Base-by-base conservation (phyloP, 169 alveolate species). In the Plasmodium ovale region DNA sequence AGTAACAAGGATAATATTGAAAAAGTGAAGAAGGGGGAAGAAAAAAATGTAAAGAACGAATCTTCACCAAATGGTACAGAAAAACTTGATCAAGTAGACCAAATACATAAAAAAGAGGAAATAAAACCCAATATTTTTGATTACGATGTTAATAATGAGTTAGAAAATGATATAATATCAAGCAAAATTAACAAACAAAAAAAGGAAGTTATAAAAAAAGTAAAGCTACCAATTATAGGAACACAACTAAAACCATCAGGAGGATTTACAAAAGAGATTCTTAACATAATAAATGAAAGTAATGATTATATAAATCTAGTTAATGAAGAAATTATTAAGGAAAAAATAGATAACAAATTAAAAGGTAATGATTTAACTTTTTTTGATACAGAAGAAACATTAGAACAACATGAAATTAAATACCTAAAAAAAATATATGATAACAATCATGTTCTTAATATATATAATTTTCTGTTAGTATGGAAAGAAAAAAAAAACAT, bases 221-320 rank as follows among this genome's bases (percentile, higher is more conserved):
- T 64, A 10, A 62, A 79, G 53, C 31, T 79, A 33, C 89, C 89
- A 12, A 79, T 79, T 6, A 64, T 79, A 64, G 89, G 89, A 49
- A 79, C 89, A 19, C 89, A 79, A 39, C 58, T 79, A 31, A 79
- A 79, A 64, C 89, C 89, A 19, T 79, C 89, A 16, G 89, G 89
- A 5, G 89, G 89, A 19, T 79, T 79, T 54, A 49, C 89, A 49
- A 79, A 79, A 56, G 88, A 74, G 53, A 74, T 74, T 42, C 19
- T 74, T 51, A 44, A 39, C 14, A 51, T 74, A 29, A 74, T 74
- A 21, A 44, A 64, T 23, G 74, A 74, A 31, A 74, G 88, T 31
- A 74, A 74, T 60, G 64, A 74, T 23, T 74, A 74, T 67, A 74
- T 74, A 42, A 74, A 74, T 53, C 51, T 16, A 37, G 74, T 74